A percentile compares a stretch with the other conserved stretches of the same genome.
phyloP scores from a whole-genome alignment of 116 monocot genomes.

The Zostera marina region DNA sequence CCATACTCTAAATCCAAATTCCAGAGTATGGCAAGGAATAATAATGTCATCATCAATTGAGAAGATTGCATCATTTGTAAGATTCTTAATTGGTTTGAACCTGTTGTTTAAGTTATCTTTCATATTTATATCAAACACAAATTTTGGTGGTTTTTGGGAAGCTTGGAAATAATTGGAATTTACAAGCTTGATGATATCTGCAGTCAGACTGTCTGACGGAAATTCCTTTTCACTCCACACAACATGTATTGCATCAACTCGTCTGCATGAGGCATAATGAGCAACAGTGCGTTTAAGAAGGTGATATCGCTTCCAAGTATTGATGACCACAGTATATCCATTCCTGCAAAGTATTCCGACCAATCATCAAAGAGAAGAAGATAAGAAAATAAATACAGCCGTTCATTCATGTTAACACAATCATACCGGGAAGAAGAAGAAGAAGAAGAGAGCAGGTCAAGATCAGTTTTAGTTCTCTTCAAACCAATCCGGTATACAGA shows the following conservation, averaged over 20 bases:
- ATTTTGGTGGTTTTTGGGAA: constrained; percentile 2
- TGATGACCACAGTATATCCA: constrained; percentile 30
- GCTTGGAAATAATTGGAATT: constrained; percentile 5
- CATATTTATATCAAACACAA: constrained; percentile 38
- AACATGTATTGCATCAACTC: constrained; percentile 23
- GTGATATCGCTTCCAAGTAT: constrained; percentile 29
- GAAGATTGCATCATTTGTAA: constrained; percentile 45
- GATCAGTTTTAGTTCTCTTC: too few relatives aligned
- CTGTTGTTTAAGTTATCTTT: constrained; percentile 68
- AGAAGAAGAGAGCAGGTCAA: neutral
- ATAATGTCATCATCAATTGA: constrained; percentile 73
- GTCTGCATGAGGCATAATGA: constrained; percentile 34
- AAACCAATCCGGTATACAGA: too few relatives aligned
- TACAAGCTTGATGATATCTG: constrained; percentile 10
- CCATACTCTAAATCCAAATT: constrained; percentile 56
- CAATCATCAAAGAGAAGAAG: too few relatives aligned
- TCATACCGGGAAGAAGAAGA: neutral
- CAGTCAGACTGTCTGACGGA: constrained; percentile 11
- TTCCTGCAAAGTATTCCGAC: constrained; percentile 9
- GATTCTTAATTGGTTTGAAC: constrained; percentile 36
- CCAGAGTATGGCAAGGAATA: constrained; percentile 34
- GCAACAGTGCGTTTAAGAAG: constrained; percentile 36
- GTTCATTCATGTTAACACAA: too few relatives aligned
- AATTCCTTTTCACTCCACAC: constrained; percentile 35
- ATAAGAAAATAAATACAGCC: too few relatives aligned